These are phyloP conservation scores for Rhypophila decipiens DNA, from an alignment of 495 filamentous ascomycete species.

Conservation along the genomic window DNA sequence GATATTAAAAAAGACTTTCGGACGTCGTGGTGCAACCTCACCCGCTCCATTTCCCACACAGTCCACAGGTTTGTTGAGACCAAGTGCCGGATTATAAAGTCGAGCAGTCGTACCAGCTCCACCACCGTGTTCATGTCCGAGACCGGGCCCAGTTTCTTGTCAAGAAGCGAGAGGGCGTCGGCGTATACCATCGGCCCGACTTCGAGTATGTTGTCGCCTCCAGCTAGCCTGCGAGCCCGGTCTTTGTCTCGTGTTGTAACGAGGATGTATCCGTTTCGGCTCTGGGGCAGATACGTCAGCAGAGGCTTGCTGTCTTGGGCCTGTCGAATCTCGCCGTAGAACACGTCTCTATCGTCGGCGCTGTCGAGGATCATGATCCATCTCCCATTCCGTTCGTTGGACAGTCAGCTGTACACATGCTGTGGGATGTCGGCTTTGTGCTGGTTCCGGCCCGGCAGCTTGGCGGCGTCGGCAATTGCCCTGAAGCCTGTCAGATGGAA, in stretches of 20 bases:
- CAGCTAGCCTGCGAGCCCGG: slow-evolving; percentile 21
- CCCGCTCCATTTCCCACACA: not conserved
- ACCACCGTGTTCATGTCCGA: slow-evolving; percentile 9
- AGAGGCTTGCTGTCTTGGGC: slow-evolving; percentile 7
- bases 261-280: slow-evolving; percentile 28
- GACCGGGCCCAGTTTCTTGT: slow-evolving; percentile 20
- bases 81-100: too few species aligned
- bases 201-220: not conserved
- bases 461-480: slow-evolving; percentile 29
- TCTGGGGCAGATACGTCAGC: slow-evolving; percentile 33
- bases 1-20: not conserved
- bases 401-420: slow-evolving; percentile 35
- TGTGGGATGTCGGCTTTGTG: slow-evolving; percentile 28
- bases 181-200: slow-evolving; percentile 13
- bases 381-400: slow-evolving; percentile 25
- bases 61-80: not conserved
- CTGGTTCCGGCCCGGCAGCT: slow-evolving; percentile 30
- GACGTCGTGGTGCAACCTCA: not conserved
- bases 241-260: slow-evolving; percentile 28
- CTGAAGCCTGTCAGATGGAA: too few species aligned
- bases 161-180: slow-evolving; percentile 22
- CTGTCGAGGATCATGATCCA: slow-evolving; percentile 44
- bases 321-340: slow-evolving; percentile 7
- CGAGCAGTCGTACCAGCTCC: slow-evolving; percentile 31
- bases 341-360: slow-evolving; percentile 31